Evolutionary conservation across 805 yeast genomes (phyloP), one percentile per base, ranked within the genome.

Genomic region (Priceomyces castillae): DNA sequence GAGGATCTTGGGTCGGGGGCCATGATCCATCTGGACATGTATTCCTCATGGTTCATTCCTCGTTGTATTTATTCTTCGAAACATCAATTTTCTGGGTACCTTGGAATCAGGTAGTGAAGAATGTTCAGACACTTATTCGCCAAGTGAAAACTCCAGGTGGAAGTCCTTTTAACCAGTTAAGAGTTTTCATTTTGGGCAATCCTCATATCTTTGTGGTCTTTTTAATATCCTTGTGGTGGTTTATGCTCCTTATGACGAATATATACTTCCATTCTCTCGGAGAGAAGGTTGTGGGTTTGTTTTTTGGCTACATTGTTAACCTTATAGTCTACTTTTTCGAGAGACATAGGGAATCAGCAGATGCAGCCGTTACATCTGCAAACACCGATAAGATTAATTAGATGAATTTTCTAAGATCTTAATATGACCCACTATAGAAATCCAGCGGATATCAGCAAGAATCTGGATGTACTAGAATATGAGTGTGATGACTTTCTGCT

Each of bases 11-110:
- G 89, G 82, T 40, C 84, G 98, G 96, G 0, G 99, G 99, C 0
- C 96, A 89, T 58, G 99, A 94, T 66, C 96, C 98, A 4, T 84
- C 92, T 47, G 99, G 99, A 0, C 99, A 94, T 59, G 84, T 88
- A 1, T 94, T 90, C 54, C 61, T 94, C 34, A 67, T 92, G 36
- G 75, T 84, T 4, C 85, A 84, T 46, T 73, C 87, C 7, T 76
- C 84, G 23, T 58, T 84, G 43, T 77, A 85, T 44, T 56, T 92
- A 50, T 69, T 86, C 56, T 80, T 80, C 43, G 97, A 90, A 58
- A 58, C 79, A 6, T 46, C 71, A 17, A 81, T 47, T 37, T 62
- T 53, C 53, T 71, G 64, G 67, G 49, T 31, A n/a, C 51, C 63
- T 16, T 63, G 70, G 61, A 39, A 38, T 17, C 31, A 28, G 14